Percentiles rank a stretch among this genome's conserved stretches.
Conservation (phyloP, 805 yeast genomes). For the Hermanozyma aechmeae region DNA sequence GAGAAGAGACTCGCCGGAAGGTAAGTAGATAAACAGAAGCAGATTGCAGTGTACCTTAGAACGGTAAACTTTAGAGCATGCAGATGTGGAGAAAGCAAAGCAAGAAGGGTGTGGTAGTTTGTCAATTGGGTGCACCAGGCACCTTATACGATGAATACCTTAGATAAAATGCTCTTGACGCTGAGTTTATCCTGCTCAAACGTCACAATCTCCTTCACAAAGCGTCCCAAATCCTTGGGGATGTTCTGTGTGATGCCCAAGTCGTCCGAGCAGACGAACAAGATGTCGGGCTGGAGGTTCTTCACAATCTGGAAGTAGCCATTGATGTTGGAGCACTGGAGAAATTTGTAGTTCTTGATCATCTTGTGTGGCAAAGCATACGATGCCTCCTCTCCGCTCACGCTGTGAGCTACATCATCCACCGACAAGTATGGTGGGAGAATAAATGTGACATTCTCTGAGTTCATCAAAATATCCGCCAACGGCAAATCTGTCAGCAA, state of each 20-base stretch:
- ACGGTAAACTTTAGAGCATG: background rate
- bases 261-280: conserved; percentile 33
- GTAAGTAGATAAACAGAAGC: conserved; percentile 1
- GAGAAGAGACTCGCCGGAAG: conserved; percentile 9
- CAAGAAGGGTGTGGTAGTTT: background rate
- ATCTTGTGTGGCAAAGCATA: conserved; percentile 14
- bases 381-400: conserved; percentile 4
- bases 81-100: background rate
- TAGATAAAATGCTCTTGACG: conserved; percentile 12
- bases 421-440: conserved; percentile 33
- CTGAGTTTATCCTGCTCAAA: conserved; percentile 16
- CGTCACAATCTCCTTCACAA: conserved; percentile 26
- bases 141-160: conserved; percentile 9
- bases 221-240: conserved; percentile 27
- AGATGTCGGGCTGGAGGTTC: conserved; percentile 31
- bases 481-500: conserved; percentile 27
- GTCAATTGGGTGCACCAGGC: background rate
- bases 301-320: conserved; percentile 31
- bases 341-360: conserved; percentile 26
- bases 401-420: conserved; percentile 24
- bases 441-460: conserved; percentile 33
- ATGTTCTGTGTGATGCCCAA: conserved; percentile 22
- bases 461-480: conserved; percentile 25
- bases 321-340: conserved; percentile 28
- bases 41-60: no score